Evolutionary conservation across 768 basidiomycete species (phyloP).

Genomic region (Tephrocybe rancida): DNA sequence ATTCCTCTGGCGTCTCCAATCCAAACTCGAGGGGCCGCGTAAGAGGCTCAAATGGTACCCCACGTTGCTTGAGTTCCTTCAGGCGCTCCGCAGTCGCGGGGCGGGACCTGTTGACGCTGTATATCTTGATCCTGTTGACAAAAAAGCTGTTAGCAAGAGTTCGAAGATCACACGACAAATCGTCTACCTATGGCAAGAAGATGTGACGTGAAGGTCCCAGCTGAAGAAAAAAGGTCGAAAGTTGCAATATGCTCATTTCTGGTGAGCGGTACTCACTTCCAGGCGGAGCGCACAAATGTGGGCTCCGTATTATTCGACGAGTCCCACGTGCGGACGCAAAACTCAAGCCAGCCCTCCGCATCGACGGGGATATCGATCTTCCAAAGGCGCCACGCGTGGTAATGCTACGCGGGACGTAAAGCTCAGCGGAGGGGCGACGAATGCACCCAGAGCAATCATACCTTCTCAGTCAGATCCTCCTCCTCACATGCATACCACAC

Average conservation of each 20-base stretch:
- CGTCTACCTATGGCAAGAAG: constrained; percentile 43
- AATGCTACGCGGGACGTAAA: constrained; percentile 35
- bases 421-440: too few relatives aligned
- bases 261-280: constrained; percentile 43
- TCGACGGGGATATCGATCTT: constrained; percentile 51
- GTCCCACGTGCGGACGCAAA: constrained; percentile 59
- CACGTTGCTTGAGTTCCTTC: constrained; percentile 37
- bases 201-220: constrained; percentile 57
- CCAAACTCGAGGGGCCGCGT: constrained; percentile 40
- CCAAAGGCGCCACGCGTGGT: constrained; percentile 59
- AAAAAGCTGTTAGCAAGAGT: neutral
- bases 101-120: constrained; percentile 48
- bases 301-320: constrained; percentile 61
- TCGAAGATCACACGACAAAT: neutral
- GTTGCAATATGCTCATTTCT: neutral
- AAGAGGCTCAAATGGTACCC: constrained; percentile 41
- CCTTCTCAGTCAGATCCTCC: constrained; percentile 53
- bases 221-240: constrained; percentile 22
- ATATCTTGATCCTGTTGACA: constrained; percentile 47
- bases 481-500: constrained; percentile 51
- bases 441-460: constrained; percentile 17
- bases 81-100: constrained; percentile 46
- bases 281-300: constrained; percentile 54
- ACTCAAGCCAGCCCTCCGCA: constrained; percentile 59
- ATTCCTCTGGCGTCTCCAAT: constrained; percentile 34